Evolutionary conservation across 495 filamentous ascomycete species (phyloP), one percentile per base, ranked within the genome.

Genomic region (Trichoderma orchidacearum): DNA sequence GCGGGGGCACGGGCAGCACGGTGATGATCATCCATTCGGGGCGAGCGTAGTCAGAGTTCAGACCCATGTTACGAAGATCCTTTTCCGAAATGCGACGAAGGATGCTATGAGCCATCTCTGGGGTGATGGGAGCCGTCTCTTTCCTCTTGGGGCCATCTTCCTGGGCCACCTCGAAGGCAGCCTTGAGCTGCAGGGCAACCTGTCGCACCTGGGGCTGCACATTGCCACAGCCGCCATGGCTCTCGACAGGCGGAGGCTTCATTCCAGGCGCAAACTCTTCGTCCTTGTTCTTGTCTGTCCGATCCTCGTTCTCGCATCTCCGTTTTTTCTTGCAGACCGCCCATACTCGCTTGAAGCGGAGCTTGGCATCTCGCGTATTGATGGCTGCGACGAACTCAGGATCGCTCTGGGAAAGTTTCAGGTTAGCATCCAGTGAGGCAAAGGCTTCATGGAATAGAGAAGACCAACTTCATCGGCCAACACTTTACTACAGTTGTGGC

Each of bases 11-110:
- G 5, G 94, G 90, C 17, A 98, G 77, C 45, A 96, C 90, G 0
- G 91, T 95, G 56, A 98, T 77, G 59, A 97, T 82, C 92, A 99
- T 95, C 91, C 94, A 97, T 68, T 96, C 93, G 1, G 93, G 93
- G 53, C 92, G 82, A 30, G 93, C 91, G 65, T 96, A 97, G 59
- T 95, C 85, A 59, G 85, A 86, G 72, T 87, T 97, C 63, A 97
- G 69, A 41, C 93, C 93, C 70, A 98, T 85, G 61, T 91, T 87
- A 54, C 77, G 74, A 60, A 94, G 85, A 41, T 96, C 91, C 12
- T 85, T 77, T 34, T 84, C 77, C 1, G 84, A 80, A 53, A 97
- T 95, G 60, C 81, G 84, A 56, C 83, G 82, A 69, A 99, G 88
- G 63, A 96, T 83, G 61, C 86, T 85, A 51, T 95, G 74, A 23